These are phyloP conservation scores for Eimeria necatrix DNA, from an alignment of 169 alveolate species.

Conservation along the genomic window DNA sequence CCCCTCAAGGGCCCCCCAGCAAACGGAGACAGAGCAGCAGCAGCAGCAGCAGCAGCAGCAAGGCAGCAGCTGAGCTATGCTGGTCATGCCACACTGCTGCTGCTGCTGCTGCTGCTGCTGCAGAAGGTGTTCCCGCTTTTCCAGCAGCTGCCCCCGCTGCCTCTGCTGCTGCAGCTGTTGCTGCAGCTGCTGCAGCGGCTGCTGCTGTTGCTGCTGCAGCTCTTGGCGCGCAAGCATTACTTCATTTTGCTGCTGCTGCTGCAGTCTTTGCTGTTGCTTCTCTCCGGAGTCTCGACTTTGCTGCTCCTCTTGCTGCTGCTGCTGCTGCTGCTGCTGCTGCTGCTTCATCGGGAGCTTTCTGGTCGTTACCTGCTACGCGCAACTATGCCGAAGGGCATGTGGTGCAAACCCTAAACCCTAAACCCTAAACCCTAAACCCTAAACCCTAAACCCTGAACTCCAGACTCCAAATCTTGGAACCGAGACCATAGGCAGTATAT, in stretches of 20 bases:
- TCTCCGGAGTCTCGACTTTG: background rate
- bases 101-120: conserved; percentile 10
- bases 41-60: background rate
- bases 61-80: background rate
- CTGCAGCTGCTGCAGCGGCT: background rate
- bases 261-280: background rate
- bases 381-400: background rate
- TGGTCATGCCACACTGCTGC: background rate
- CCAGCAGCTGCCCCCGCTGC: background rate
- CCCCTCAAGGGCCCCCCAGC: conserved; percentile 49
- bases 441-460: background rate
- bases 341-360: background rate
- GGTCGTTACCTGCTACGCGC: background rate
- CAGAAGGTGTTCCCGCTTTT: conserved; percentile 6
- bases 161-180: background rate
- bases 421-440: conserved; percentile 26
- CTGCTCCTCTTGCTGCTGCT: background rate
- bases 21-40: conserved; percentile 17
- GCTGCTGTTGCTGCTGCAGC: conserved; percentile 9
- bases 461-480: too few relatives aligned
- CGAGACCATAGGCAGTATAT: too few relatives aligned
- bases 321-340: conserved; percentile 24
- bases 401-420: background rate
- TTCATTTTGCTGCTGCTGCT: conserved; percentile 9
- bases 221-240: background rate